These are phyloP conservation scores for Globisporangium acanthophoron DNA, from an alignment of 352 stramenopile species.

Conservation along the genomic window DNA sequence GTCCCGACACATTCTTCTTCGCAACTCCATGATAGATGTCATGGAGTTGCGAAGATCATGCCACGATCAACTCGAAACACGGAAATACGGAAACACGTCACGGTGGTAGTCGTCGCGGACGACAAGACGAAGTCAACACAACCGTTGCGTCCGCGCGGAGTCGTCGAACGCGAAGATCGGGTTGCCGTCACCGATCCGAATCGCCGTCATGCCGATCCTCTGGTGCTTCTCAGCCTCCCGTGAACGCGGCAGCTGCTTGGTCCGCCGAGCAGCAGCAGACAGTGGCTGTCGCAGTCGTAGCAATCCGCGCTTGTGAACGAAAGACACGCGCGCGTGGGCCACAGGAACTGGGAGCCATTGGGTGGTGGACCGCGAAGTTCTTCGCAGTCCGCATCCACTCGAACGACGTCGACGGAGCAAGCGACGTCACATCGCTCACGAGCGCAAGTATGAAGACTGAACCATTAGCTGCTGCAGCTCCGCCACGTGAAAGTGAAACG, in stretches of 20 bases:
- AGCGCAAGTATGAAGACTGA: neutral
- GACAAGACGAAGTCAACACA: too few species aligned
- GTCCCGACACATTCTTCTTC: too few species aligned
- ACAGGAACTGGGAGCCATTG: neutral
- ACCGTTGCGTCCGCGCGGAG: conserved; percentile 11
- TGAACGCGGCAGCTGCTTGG: neutral
- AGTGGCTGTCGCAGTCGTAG: neutral
- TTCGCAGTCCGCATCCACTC: neutral
- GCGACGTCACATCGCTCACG: neutral
- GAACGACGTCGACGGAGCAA: neutral
- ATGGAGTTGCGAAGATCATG: too few species aligned
- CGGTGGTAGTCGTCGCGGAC: too few species aligned
- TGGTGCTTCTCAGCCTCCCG: conserved; percentile 24
- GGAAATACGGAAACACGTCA: too few species aligned
- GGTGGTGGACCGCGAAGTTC: neutral
- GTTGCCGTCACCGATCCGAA: conserved; percentile 38
- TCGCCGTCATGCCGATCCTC: conserved; percentile 56
- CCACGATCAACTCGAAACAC: too few species aligned
- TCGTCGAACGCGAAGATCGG: conserved; percentile 46
- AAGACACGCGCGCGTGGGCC: neutral
- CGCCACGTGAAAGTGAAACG: neutral
- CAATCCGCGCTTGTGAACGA: neutral
- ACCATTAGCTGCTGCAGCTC: too few species aligned
- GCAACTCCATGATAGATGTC: too few species aligned
- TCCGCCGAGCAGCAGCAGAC: neutral